These are phyloP conservation scores for Trichophyton rubrum DNA, from an alignment of 2,329 filamentous ascomycete genomes.

Conservation along the genomic window DNA sequence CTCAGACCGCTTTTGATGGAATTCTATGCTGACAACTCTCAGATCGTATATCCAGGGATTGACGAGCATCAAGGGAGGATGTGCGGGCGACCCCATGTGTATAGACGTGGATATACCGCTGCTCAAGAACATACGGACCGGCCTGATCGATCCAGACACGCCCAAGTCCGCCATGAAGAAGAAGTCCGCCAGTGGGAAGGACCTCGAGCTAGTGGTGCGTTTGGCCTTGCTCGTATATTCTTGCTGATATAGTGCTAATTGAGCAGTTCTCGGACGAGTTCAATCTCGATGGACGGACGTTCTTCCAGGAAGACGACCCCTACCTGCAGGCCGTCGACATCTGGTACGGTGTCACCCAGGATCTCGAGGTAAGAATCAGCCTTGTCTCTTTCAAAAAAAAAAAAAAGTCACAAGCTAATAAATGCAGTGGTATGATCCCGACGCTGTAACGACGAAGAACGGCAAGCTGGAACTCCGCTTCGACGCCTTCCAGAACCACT, in stretches of 20 bases:
- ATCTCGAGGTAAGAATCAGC: conserved; percentile 44
- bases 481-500: conserved; percentile 52
- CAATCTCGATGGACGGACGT: conserved; percentile 53
- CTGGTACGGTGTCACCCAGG: conserved; percentile 60
- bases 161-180: conserved; percentile 46
- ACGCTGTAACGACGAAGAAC: conserved; percentile 50
- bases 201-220: conserved; percentile 48
- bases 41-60: conserved; percentile 1
- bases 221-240: neutral
- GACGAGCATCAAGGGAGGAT: conserved; percentile 14
- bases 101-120: conserved; percentile 40
- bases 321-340: conserved; percentile 56
- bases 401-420: neutral
- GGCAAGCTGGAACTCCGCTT: conserved; percentile 53
- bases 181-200: conserved; percentile 46
- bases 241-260: neutral
- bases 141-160: conserved; percentile 56
- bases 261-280: conserved; percentile 58
- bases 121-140: conserved; percentile 47
- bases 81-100: conserved; percentile 34
- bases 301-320: conserved; percentile 58
- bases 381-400: neutral
- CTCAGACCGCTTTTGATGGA: conserved; percentile 16
- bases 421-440: conserved; percentile 56
- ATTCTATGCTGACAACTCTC: neutral